These are phyloP conservation scores for Ascochyta rabiei DNA, from an alignment of 2,329 filamentous ascomycete genomes.

Conservation along the genomic window DNA sequence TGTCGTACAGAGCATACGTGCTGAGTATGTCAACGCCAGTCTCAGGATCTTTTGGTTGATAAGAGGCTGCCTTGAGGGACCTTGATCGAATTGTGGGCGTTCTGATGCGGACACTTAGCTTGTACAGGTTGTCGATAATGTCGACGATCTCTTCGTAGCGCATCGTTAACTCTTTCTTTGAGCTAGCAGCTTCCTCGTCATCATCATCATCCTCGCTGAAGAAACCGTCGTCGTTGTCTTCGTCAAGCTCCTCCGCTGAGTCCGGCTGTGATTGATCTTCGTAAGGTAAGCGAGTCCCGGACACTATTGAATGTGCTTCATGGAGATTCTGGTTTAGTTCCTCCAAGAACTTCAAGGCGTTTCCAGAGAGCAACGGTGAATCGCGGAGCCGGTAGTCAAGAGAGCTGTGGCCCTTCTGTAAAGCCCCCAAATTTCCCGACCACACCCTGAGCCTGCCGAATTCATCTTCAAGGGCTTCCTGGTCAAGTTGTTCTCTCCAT, in stretches of 20 bases:
- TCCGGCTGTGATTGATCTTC: constrained; percentile 32
- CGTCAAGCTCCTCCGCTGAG: constrained; percentile 18
- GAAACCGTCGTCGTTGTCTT: constrained; percentile 35
- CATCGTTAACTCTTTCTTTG: constrained; percentile 42
- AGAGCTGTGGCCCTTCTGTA: constrained; percentile 47
- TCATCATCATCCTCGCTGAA: constrained; percentile 40
- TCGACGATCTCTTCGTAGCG: constrained; percentile 46
- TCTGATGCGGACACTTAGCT: constrained; percentile 46
- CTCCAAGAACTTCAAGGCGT: constrained; percentile 41
- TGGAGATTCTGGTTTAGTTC: constrained; percentile 42
- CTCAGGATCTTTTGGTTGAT: constrained; percentile 42
- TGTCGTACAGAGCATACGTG: constrained; percentile 41
- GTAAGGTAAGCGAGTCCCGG: constrained; percentile 41
- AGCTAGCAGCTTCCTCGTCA: constrained; percentile 21
- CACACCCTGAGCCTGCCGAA: constrained; percentile 47
- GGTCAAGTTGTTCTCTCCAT: constrained; percentile 27
- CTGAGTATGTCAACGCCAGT: constrained; percentile 43
- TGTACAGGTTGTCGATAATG: constrained; percentile 48
- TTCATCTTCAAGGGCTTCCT: constrained; percentile 43
- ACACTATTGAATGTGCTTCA: constrained; percentile 35
- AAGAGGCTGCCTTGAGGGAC: constrained; percentile 45
- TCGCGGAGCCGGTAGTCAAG: constrained; percentile 48
- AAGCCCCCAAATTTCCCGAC: constrained; percentile 44
- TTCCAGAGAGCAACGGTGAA: constrained; percentile 41
- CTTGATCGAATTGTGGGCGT: constrained; percentile 42